Percentiles rank a stretch among this genome's conserved stretches.
phyloP scores from a whole-genome alignment of 148 eudicot genomes.

The Vaccinium macrocarpon region DNA sequence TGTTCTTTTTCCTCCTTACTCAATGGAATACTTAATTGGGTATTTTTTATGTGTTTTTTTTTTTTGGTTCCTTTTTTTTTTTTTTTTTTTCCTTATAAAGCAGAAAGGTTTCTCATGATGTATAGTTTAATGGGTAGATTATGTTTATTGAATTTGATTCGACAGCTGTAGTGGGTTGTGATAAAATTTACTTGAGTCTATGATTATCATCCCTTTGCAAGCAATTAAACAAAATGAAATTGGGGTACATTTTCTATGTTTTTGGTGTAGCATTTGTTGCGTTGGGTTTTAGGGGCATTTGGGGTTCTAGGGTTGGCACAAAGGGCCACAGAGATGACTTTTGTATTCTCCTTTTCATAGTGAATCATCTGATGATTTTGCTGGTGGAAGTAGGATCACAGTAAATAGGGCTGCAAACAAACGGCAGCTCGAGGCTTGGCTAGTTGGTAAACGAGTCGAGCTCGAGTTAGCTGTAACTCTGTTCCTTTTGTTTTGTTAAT shows the following conservation, averaged over 20 bases:
- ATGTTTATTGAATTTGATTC: neutral
- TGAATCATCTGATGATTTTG: neutral
- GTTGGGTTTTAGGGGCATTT: neutral
- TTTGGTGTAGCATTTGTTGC: neutral
- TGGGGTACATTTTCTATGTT: neutral
- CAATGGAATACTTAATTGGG: neutral
- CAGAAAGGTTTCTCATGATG: neutral
- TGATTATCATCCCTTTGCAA: neutral
- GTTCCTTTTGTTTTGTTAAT: neutral
- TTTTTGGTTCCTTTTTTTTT: neutral
- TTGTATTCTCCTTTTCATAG: too few species aligned
- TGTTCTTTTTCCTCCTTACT: neutral
- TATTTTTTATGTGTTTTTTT: neutral
- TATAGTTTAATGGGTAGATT: neutral
- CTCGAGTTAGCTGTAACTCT: neutral
- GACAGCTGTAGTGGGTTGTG: neutral
- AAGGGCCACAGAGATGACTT: neutral
- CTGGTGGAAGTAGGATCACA: neutral
- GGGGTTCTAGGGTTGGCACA: neutral
- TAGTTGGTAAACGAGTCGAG: neutral
- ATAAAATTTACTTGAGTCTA: neutral
- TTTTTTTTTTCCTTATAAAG: slow-evolving; percentile 12
- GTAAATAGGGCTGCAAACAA: neutral
- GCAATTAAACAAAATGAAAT: neutral
- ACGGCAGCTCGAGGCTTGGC: neutral